These are phyloP conservation scores for Gossypium australe DNA, from an alignment of 345 rosid genomes.

Conservation along the genomic window DNA sequence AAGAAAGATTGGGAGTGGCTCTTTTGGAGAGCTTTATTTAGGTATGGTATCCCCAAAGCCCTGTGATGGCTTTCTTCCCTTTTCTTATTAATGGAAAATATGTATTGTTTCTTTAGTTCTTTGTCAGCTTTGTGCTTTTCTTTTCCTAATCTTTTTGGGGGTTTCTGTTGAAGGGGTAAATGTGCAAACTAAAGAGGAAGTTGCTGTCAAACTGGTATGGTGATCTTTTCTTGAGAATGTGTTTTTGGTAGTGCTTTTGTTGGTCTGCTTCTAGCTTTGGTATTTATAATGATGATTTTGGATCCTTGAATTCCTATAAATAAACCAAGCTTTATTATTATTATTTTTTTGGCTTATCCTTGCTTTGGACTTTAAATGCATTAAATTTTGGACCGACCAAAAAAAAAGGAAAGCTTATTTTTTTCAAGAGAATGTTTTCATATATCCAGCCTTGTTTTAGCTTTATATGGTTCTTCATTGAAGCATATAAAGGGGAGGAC, in stretches of 20 bases:
- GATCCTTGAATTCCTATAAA: not conserved
- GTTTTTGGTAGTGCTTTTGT: not conserved
- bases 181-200: conserved; percentile 79
- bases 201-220: conserved; percentile 74
- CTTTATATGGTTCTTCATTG: not conserved
- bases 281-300: conserved; percentile 5
- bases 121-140: not conserved
- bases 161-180: conserved; percentile 43
- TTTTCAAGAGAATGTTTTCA: not conserved
- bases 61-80: not conserved
- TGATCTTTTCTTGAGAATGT: not conserved
- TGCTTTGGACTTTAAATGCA: too few species aligned
- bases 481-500: not conserved
- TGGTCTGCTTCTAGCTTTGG: not conserved
- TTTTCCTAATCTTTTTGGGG: not conserved
- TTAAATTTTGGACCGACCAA: too few species aligned
- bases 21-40: conserved; percentile 71
- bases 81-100: not conserved
- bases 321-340: not conserved
- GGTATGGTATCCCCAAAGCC: conserved; percentile 28
- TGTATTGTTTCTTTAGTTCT: not conserved
- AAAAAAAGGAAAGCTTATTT: not conserved
- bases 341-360: not conserved
- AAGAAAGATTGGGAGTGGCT: conserved; percentile 78
- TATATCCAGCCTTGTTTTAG: not conserved